Evolutionary conservation across 352 stramenopile species (phyloP), one percentile per base, ranked within the genome.

Genomic region (Pythium sukuiense): DNA sequence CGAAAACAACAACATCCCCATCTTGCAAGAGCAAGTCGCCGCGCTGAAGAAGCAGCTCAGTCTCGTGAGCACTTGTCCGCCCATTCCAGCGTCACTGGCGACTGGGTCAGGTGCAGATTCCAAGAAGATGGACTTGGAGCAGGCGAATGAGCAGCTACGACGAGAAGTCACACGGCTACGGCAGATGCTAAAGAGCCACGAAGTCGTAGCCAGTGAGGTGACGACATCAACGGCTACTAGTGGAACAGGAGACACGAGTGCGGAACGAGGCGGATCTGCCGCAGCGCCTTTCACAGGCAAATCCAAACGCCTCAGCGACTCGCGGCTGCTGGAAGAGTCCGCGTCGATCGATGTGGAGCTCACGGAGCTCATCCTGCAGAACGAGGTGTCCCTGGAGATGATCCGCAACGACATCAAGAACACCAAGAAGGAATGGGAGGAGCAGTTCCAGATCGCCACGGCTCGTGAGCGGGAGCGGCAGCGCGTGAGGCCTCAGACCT

Each of bases 1-100:
- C 8, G 86, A 94, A 53, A 92, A 91, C 76, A 92, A 92, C 73
- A 94, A 94, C 74, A 92, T 94, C 37, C 85, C 86, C 3, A 85
- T 94, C 46, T 69, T 94, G 29, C 82, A 90, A 61, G 76, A 87
- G 18, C 71, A 93, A 71, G 77, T 93, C 50, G 61, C 79, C 2
- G 72, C 75, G 20, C 70, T 93, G 48, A 93, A 93, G 65, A 89
- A 87, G 52, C 70, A 61, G 16, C 49, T 73, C 16, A 61, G 46
- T 43, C 26, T 56, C 3, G 46, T 18, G 2, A 45, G 7, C 5
- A 39, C 50, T 5, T 65, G 66, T 12, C 67, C 61, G 2, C 67
- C 67, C 3, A 43, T 52, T 11, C 67, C 67, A 8, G 63, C 52
- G 1, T 61, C 49, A 7, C 6, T 52, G 0, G 55, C 59, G 0